Conservation (phyloP, 1,284 basidiomycete species). For the Pseudomicrostroma phylloplanum region DNA sequence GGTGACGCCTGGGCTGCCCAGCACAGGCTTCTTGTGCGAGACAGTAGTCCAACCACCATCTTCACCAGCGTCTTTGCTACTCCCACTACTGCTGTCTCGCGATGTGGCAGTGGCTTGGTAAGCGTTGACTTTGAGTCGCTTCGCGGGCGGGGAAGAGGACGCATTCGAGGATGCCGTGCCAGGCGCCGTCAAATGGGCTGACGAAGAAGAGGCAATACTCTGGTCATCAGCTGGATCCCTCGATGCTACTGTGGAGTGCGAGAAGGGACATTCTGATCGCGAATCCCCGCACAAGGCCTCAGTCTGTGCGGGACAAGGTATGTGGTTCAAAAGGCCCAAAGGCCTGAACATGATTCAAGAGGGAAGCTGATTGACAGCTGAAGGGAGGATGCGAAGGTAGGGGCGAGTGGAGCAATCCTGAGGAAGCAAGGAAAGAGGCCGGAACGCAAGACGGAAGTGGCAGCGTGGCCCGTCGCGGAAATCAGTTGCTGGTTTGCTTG, state of each 20-base stretch:
- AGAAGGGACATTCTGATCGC: constrained; percentile 3
- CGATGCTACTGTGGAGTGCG: background rate
- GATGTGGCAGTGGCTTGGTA: background rate
- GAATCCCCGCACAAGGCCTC: background rate
- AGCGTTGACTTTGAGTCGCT: constrained; percentile 1
- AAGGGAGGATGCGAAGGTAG: too few relatives aligned
- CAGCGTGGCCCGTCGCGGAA: too few relatives aligned
- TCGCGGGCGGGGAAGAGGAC: background rate
- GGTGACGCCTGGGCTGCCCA: background rate
- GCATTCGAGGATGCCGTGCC: background rate
- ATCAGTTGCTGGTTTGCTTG: too few relatives aligned
- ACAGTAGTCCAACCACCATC: background rate
- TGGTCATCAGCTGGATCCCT: background rate
- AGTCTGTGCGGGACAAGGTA: background rate
- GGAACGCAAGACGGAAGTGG: too few relatives aligned
- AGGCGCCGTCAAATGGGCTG: background rate
- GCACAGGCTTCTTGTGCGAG: background rate
- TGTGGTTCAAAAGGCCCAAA: background rate
- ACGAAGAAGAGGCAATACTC: background rate
- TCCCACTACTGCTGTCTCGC: background rate
- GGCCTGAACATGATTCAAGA: constrained; percentile 2
- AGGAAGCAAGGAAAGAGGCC: too few relatives aligned
- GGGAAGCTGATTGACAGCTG: background rate
- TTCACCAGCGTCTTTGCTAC: background rate
- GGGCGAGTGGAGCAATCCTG: too few relatives aligned